A percentile compares a stretch with the other conserved stretches of the same genome.
Conservation (phyloP, 768 basidiomycete species). For the Infundibulicybe gibba region DNA sequence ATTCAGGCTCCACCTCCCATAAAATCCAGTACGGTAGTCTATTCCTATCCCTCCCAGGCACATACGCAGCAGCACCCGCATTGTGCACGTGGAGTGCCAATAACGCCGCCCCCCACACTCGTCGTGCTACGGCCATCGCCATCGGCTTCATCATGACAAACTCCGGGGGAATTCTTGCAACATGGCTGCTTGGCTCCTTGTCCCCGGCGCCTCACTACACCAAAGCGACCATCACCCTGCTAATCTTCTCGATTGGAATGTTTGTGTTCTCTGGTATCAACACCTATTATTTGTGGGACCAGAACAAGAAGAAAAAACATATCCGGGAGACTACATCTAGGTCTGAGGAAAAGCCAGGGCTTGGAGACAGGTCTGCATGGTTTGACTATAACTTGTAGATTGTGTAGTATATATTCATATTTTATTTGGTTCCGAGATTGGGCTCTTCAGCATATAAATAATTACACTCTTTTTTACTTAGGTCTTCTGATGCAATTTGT, state of each 20-base stretch:
- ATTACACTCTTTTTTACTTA: no score
- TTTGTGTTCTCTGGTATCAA: conserved; percentile 29
- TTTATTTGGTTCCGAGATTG: no score
- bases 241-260: conserved; percentile 34
- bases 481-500: no score
- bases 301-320: conserved; percentile 41
- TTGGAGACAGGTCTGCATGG: conserved; percentile 51
- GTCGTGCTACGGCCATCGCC: conserved; percentile 36
- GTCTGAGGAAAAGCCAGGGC: conserved; percentile 31
- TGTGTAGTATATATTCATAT: not conserved
- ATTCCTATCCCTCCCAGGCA: conserved; percentile 30
- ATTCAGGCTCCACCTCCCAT: conserved; percentile 11
- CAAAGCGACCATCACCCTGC: conserved; percentile 36
- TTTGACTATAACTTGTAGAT: conserved; percentile 43
- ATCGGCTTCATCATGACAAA: conserved; percentile 30
- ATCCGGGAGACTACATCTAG: conserved; percentile 22
- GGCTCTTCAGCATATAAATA: no score
- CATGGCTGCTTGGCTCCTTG: conserved; percentile 50
- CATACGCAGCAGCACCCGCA: conserved; percentile 30
- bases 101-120: conserved; percentile 32
- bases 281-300: conserved; percentile 29
- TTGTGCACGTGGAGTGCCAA: conserved; percentile 37
- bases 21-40: conserved; percentile 30
- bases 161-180: conserved; percentile 45
- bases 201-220: conserved; percentile 45